phyloP scores from a whole-genome alignment of 106 monocot species.

The Dioscorea zingiberensis region DNA sequence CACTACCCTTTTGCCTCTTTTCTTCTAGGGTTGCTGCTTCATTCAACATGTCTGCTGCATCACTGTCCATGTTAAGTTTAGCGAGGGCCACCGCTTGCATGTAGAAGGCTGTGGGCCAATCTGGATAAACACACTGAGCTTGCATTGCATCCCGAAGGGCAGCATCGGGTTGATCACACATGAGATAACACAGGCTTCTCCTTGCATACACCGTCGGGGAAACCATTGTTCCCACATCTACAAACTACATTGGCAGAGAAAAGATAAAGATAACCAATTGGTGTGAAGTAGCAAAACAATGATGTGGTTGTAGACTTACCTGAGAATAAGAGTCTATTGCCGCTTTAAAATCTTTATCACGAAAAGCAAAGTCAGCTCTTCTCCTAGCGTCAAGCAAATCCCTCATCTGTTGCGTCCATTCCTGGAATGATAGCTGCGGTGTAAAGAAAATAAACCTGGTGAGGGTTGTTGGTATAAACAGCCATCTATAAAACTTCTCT shows the following conservation, averaged over 20 bases:
- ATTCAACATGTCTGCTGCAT: slow-evolving; percentile 59
- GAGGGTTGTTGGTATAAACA: too few relatives aligned
- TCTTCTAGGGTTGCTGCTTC: slow-evolving; percentile 53
- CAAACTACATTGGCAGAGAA: slow-evolving; percentile 18
- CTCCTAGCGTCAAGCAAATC: slow-evolving; percentile 87
- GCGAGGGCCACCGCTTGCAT: slow-evolving; percentile 65
- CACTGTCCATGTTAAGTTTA: slow-evolving; percentile 57
- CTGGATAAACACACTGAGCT: slow-evolving; percentile 51
- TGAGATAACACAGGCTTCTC: slow-evolving; percentile 53
- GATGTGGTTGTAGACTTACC: slow-evolving; percentile 31
- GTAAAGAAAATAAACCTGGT: slow-evolving; percentile 1
- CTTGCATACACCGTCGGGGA: slow-evolving; percentile 62
- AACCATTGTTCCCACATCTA: slow-evolving; percentile 65
- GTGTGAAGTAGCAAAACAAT: too few relatives aligned
- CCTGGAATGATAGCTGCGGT: slow-evolving; percentile 81
- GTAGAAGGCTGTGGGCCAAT: slow-evolving; percentile 75
- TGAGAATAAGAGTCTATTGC: slow-evolving; percentile 86
- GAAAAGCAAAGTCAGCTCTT: slow-evolving; percentile 80
- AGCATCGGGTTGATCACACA: slow-evolving; percentile 60
- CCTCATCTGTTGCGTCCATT: slow-evolving; percentile 93
- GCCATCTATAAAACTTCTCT: too few relatives aligned
- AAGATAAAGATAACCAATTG: too few relatives aligned
- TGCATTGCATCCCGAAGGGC: slow-evolving; percentile 72
- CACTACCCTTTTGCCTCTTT: slow-evolving; percentile 31
- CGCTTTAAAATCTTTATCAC: slow-evolving; percentile 79